Evolutionary conservation across 225 moss, liverwort and hornwort genomes (phyloP).

Genomic region (Lunularia cruciata): DNA sequence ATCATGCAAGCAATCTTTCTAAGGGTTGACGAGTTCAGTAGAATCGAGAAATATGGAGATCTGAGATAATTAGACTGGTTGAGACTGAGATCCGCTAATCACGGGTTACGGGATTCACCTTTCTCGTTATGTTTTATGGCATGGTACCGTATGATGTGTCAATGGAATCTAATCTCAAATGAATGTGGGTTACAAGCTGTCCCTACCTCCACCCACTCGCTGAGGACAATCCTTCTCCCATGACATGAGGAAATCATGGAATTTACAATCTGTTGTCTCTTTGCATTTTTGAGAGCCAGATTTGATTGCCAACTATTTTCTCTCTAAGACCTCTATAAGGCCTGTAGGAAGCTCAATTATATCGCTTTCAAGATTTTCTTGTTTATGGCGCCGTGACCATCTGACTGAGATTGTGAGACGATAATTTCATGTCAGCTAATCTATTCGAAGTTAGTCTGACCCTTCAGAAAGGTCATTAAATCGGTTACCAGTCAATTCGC

Average conservation of each 20-base stretch:
- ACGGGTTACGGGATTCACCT: not conserved
- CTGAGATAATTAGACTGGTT: not conserved
- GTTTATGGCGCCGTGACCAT: too few species aligned
- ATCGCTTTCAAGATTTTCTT: too few species aligned
- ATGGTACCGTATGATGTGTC: not conserved
- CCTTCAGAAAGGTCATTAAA: too few species aligned
- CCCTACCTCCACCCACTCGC: not conserved
- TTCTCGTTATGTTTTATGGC: not conserved
- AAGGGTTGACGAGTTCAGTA: not conserved
- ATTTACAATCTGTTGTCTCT: not conserved
- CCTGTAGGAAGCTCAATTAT: too few species aligned
- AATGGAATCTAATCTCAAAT: not conserved
- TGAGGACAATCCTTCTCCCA: not conserved
- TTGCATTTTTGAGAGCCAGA: not conserved
- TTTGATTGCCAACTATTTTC: not conserved
- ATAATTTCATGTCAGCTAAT: too few species aligned
- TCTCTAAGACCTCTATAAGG: not conserved
- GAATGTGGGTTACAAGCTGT: not conserved
- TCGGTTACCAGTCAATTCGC: too few species aligned
- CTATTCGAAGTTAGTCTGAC: too few species aligned
- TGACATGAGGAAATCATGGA: not conserved
- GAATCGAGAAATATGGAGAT: not conserved
- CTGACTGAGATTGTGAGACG: too few species aligned
- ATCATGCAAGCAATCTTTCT: too few species aligned
- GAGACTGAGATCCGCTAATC: not conserved